These are phyloP conservation scores for Truncatella angustata DNA, from an alignment of 2,329 filamentous ascomycete genomes.

Conservation along the genomic window DNA sequence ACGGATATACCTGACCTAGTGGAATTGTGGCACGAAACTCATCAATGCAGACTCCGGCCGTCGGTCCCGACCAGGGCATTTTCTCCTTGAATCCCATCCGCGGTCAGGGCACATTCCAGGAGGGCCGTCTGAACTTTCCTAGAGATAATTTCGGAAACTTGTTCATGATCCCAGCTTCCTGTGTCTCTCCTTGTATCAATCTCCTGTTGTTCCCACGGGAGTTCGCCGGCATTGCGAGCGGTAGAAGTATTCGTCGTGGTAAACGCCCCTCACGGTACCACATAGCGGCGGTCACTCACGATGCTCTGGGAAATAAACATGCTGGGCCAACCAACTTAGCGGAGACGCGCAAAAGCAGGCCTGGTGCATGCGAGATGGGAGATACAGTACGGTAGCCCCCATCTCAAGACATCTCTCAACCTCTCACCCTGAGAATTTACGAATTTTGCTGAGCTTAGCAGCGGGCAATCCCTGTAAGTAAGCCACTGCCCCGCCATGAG, in stretches of 20 bases:
- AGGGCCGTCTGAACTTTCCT: not conserved
- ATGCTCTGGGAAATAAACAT: no score
- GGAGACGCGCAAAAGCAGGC: no score
- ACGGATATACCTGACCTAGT: not conserved
- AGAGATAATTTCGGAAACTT: not conserved
- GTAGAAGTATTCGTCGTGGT: not conserved
- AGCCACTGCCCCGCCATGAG: no score
- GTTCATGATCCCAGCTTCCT: not conserved
- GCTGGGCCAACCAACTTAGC: no score
- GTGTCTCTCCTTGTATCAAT: not conserved
- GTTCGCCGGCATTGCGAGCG: not conserved
- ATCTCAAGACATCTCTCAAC: no score
- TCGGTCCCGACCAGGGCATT: constrained; percentile 7
- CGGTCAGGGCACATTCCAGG: not conserved
- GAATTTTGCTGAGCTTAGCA: no score
- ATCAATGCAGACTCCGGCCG: constrained; percentile 5
- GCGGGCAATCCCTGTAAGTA: no score
- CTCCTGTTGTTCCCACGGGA: not conserved
- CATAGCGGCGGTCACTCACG: no score
- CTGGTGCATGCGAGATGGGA: no score
- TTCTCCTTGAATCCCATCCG: not conserved
- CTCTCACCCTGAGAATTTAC: no score
- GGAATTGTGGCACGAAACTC: not conserved
- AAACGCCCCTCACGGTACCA: not conserved
- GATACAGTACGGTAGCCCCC: no score